Conservation (phyloP, 2,329 filamentous ascomycete genomes). For the Ceratocystiopsis sp. region DNA sequence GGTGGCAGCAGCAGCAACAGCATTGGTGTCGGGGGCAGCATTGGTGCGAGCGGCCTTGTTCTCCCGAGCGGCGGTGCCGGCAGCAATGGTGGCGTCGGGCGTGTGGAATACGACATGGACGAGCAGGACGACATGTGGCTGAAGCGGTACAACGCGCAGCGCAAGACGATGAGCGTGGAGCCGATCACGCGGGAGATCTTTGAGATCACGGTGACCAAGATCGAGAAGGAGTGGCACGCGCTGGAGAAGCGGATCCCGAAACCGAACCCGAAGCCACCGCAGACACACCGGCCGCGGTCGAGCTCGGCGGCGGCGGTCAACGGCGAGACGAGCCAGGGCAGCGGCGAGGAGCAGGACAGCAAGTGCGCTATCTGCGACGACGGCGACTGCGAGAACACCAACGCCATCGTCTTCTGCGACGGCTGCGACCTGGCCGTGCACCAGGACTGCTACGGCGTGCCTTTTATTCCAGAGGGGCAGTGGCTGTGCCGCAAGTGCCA, state of each 20-base stretch:
- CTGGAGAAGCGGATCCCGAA: constrained; percentile 95
- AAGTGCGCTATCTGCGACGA: constrained; percentile 98
- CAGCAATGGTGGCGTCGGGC: constrained; percentile 39
- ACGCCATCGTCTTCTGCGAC: constrained; percentile 97
- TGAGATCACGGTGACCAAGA: constrained; percentile 96
- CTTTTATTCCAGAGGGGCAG: constrained; percentile 95
- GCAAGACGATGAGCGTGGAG: constrained; percentile 58
- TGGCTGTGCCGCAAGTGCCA: constrained; percentile 97
- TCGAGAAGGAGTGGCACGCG: constrained; percentile 96
- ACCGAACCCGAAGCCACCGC: constrained; percentile 86
- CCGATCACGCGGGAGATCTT: constrained; percentile 85
- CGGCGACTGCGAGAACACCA: constrained; percentile 98
- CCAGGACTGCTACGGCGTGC: constrained; percentile 96
- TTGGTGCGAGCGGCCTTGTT: background rate
- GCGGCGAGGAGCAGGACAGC: constrained; percentile 85
- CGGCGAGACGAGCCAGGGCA: constrained; percentile 51
- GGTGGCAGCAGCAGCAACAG: constrained; percentile 28
- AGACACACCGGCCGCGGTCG: constrained; percentile 81
- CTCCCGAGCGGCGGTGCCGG: constrained; percentile 2
- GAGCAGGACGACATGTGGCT: constrained; percentile 98
- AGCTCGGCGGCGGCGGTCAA: constrained; percentile 92
- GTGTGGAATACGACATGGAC: constrained; percentile 98
- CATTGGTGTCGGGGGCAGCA: constrained; percentile 29
- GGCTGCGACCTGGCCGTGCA: constrained; percentile 95
- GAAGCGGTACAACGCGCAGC: constrained; percentile 61